These are phyloP conservation scores for Penicillium nucicola DNA, from an alignment of 495 filamentous ascomycete species.

Conservation along the genomic window DNA sequence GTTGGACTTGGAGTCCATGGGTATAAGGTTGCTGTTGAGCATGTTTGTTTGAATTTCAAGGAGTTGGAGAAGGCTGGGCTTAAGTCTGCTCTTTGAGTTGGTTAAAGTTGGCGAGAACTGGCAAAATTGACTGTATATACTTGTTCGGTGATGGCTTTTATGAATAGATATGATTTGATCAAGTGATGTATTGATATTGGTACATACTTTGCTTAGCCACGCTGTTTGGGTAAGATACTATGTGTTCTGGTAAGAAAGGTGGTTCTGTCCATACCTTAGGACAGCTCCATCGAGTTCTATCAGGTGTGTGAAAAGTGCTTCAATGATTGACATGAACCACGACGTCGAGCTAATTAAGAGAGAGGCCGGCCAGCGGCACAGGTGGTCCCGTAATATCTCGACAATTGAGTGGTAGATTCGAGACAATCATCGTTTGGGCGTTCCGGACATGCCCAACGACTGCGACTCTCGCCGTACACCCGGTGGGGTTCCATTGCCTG, in stretches of 20 bases:
- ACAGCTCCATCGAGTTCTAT: too few relatives aligned
- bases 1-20: constrained; percentile 66
- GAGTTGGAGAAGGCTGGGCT: constrained; percentile 26
- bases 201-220: too few relatives aligned
- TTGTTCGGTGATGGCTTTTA: background rate
- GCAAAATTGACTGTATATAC: constrained; percentile 6
- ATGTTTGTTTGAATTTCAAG: constrained; percentile 47
- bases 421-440: constrained; percentile 18
- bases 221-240: too few relatives aligned
- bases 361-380: constrained; percentile 13
- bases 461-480: constrained; percentile 25
- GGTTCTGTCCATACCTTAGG: too few relatives aligned
- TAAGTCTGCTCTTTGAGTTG: constrained; percentile 16
- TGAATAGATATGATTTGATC: background rate
- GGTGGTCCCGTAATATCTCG: background rate
- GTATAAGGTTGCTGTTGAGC: constrained; percentile 67
- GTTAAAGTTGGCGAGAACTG: background rate
- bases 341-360: too few relatives aligned
- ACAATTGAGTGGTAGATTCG: too few relatives aligned
- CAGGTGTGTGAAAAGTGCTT: too few relatives aligned
- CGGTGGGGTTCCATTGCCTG: constrained; percentile 15
- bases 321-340: background rate
- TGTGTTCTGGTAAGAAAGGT: too few relatives aligned
- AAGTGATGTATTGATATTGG: too few relatives aligned
- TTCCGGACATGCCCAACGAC: constrained; percentile 10